Conservation (phyloP, 2,329 filamentous ascomycete genomes). For the Furcasterigmium sp. region DNA sequence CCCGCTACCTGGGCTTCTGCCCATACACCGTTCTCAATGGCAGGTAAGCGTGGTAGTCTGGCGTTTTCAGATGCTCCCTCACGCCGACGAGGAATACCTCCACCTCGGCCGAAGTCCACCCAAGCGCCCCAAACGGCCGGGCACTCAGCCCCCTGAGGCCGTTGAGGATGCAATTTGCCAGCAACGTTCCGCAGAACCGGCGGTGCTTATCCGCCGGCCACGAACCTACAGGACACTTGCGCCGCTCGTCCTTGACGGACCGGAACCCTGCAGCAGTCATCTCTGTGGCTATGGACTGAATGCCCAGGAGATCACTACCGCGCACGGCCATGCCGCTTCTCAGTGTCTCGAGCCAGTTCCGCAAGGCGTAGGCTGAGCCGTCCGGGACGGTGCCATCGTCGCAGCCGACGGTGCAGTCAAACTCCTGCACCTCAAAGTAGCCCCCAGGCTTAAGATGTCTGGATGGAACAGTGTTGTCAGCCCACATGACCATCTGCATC, state of each 20-base stretch:
- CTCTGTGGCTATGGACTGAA: constrained; percentile 27
- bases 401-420: constrained; percentile 32
- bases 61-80: constrained; percentile 29
- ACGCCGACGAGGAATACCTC: constrained; percentile 39
- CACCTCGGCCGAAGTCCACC: constrained; percentile 34
- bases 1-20: constrained; percentile 28
- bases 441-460: constrained; percentile 48
- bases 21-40: constrained; percentile 32
- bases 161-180: constrained; percentile 35
- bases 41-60: constrained; percentile 31
- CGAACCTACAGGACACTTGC: constrained; percentile 42
- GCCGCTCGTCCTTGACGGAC: constrained; percentile 30
- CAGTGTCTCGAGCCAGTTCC: constrained; percentile 38
- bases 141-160: constrained; percentile 32
- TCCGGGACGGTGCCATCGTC: constrained; percentile 37
- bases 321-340: constrained; percentile 32
- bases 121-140: constrained; percentile 30
- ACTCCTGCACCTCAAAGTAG: constrained; percentile 44
- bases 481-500: no score
- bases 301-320: constrained; percentile 35
- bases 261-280: constrained; percentile 36
- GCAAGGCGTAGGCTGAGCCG: constrained; percentile 36
- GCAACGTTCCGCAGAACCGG: constrained; percentile 33
- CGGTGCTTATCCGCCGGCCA: constrained; percentile 37
- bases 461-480: no score